phyloP scores from a whole-genome alignment of 805 yeast genomes.

The Ogataea glucozyma region DNA sequence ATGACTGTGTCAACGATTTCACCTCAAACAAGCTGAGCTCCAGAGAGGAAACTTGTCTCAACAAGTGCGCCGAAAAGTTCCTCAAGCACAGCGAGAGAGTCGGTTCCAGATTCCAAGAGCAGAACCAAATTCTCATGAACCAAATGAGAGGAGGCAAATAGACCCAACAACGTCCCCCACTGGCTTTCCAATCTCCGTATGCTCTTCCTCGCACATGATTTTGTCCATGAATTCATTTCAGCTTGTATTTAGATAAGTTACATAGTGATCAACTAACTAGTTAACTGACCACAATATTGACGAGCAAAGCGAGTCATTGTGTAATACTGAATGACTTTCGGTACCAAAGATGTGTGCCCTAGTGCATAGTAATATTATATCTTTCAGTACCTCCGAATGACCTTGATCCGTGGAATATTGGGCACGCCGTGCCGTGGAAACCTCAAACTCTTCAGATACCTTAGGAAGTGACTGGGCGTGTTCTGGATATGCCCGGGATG shows the following conservation, averaged over 20 bases:
- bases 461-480: too few species aligned
- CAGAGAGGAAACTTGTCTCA: constrained; percentile 83
- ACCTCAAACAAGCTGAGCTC: constrained; percentile 84
- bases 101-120: constrained; percentile 98
- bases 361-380: too few species aligned
- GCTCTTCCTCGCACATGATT: constrained; percentile 5
- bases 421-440: too few species aligned
- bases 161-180: neutral
- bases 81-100: constrained; percentile 97
- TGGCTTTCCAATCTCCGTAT: neutral
- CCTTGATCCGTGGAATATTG: too few species aligned
- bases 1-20: constrained; percentile 97
- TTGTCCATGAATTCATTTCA: constrained; percentile 7
- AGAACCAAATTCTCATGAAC: constrained; percentile 76
- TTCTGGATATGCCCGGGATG: too few species aligned
- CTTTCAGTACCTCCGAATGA: too few species aligned
- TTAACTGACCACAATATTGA: neutral
- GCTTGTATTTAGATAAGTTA: constrained; percentile 19
- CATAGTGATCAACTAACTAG: constrained; percentile 1
- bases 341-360: neutral
- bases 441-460: too few species aligned
- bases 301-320: constrained; percentile 4
- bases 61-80: constrained; percentile 95
- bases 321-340: neutral
- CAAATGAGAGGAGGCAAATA: constrained; percentile 47